These are phyloP conservation scores for Sugiyamaella lignohabitans DNA, from an alignment of 805 yeast species.

Conservation along the genomic window DNA sequence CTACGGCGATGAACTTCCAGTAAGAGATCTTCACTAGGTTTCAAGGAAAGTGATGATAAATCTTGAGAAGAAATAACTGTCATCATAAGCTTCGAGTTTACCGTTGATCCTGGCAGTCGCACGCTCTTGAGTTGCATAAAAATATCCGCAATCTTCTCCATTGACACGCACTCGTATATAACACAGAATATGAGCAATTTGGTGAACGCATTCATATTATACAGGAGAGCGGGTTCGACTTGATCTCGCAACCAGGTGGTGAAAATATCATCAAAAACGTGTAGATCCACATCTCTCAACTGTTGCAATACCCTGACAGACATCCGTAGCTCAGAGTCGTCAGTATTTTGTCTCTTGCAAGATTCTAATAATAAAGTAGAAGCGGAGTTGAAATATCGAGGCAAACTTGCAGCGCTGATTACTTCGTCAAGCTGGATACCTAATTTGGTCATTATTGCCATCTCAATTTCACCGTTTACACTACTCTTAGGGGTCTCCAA, in stretches of 20 bases:
- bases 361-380: slow-evolving; percentile 14
- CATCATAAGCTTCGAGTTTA: slow-evolving; percentile 18
- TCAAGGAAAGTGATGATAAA: slow-evolving; percentile 7
- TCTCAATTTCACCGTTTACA: slow-evolving; percentile 1
- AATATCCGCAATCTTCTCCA: slow-evolving; percentile 33
- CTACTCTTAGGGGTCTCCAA: slow-evolving; percentile 6
- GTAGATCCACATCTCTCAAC: slow-evolving; percentile 20
- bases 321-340: slow-evolving; percentile 14
- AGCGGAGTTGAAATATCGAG: slow-evolving; percentile 10
- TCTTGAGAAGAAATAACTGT: slow-evolving; percentile 16
- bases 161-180: slow-evolving; percentile 33
- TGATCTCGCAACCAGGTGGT: slow-evolving; percentile 27
- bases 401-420: slow-evolving; percentile 6
- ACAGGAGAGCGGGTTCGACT: slow-evolving; percentile 24
- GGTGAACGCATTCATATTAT: slow-evolving; percentile 33
- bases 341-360: slow-evolving; percentile 7
- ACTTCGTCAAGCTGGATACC: slow-evolving; percentile 7
- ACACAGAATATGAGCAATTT: slow-evolving; percentile 36
- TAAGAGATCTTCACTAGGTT: slow-evolving; percentile 16
- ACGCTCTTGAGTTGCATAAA: slow-evolving; percentile 24
- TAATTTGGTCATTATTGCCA: slow-evolving; percentile 1
- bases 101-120: slow-evolving; percentile 24
- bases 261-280: slow-evolving; percentile 18
- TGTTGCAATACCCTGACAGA: slow-evolving; percentile 17
- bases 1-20: slow-evolving; percentile 21